Percentiles rank a stretch among this genome's conserved stretches.
Evolutionary conservation across 179 eudicot genomes (phyloP).

Genomic region (Sideroxylon spinosum): DNA sequence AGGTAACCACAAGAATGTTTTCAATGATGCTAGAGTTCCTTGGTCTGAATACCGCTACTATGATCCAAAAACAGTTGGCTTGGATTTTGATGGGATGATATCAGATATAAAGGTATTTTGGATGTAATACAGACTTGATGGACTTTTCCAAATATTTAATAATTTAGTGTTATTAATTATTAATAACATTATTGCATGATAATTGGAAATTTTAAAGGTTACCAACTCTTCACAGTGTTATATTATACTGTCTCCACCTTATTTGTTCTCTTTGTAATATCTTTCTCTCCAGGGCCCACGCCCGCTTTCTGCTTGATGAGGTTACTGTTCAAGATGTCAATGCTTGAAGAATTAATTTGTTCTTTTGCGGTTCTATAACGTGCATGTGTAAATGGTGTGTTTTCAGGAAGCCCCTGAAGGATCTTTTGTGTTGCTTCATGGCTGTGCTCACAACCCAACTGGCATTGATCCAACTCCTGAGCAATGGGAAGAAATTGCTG

Average conservation of each 20-base stretch:
- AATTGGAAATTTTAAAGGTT: background rate
- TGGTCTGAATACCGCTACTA: conserved; percentile 95
- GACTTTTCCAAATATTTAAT: background rate
- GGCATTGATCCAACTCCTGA: conserved; percentile 95
- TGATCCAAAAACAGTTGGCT: conserved; percentile 89
- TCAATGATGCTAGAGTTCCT: conserved; percentile 91
- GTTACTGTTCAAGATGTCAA: background rate
- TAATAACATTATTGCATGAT: background rate
- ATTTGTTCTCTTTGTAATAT: background rate
- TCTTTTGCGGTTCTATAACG: background rate
- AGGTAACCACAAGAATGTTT: conserved; percentile 94
- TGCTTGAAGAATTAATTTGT: background rate
- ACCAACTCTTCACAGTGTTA: background rate
- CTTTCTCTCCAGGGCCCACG: too few relatives aligned
- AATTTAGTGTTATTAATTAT: background rate
- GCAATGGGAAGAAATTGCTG: conserved; percentile 88
- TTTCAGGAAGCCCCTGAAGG: conserved; percentile 93
- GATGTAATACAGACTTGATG: background rate
- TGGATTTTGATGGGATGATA: conserved; percentile 95
- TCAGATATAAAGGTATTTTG: conserved; percentile 67
- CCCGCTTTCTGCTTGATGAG: background rate
- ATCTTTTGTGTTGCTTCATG: conserved; percentile 90
- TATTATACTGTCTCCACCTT: background rate
- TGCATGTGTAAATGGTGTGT: conserved; percentile 7
- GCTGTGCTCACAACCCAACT: conserved; percentile 97